Conservation (phyloP, 1,284 basidiomycete genomes). For the Amylostereum chailletii region DNA sequence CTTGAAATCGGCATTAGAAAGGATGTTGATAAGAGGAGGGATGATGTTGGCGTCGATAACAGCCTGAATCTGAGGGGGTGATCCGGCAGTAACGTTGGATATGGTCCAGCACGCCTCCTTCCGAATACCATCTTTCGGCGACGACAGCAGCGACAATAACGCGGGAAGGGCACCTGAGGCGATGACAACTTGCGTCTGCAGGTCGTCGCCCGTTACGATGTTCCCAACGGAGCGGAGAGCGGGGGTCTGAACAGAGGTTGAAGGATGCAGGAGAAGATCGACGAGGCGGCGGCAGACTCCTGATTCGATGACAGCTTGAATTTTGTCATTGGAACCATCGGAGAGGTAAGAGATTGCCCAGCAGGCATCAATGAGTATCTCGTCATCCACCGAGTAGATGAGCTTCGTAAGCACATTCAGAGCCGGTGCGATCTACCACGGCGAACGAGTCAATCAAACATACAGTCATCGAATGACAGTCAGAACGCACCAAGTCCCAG, state of each 20-base stretch:
- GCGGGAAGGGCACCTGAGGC: conserved; percentile 94
- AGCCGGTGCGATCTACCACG: conserved; percentile 84
- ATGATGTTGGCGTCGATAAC: conserved; percentile 87
- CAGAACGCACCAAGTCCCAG: conserved; percentile 73
- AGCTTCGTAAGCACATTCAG: conserved; percentile 94
- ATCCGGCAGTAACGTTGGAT: conserved; percentile 97
- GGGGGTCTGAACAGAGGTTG: conserved; percentile 98
- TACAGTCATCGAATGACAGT: conserved; percentile 1
- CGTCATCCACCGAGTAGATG: conserved; percentile 98
- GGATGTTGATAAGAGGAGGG: conserved; percentile 96
- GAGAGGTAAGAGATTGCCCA: conserved; percentile 99
- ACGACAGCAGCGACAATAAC: conserved; percentile 85
- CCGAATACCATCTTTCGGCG: conserved; percentile 92
- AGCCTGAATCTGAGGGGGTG: conserved; percentile 92
- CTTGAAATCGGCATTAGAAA: conserved; percentile 97
- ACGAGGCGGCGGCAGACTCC: conserved; percentile 97
- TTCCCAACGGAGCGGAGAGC: conserved; percentile 97
- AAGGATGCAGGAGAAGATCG: conserved; percentile 94
- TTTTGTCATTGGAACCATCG: conserved; percentile 99
- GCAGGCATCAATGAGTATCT: conserved; percentile 99
- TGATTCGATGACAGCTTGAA: conserved; percentile 98
- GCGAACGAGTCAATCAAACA: conserved; percentile 8
- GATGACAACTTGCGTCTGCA: conserved; percentile 98
- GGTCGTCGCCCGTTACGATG: conserved; percentile 97
- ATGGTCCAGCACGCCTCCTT: conserved; percentile 99